Evolutionary conservation across 139 green algal genomes (phyloP).

Genomic region (Medakamo hakoo): DNA sequence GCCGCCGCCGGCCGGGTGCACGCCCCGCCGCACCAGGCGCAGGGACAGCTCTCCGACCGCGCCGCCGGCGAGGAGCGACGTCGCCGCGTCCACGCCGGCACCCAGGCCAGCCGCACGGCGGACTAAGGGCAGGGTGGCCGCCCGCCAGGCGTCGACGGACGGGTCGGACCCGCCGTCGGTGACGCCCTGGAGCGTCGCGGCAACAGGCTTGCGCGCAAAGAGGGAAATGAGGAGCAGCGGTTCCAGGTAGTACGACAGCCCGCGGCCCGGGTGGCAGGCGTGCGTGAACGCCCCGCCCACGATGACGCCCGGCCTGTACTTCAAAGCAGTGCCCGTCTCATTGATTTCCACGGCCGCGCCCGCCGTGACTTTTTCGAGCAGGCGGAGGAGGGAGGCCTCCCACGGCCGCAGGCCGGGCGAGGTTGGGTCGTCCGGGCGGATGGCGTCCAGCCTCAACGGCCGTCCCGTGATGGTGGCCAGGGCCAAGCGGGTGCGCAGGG

Average conservation of each 20-base stretch:
- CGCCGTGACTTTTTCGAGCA: constrained; percentile 92
- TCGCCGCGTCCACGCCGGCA: constrained; percentile 33
- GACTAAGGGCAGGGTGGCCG: constrained; percentile 82
- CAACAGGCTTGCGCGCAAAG: constrained; percentile 80
- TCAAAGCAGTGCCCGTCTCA: constrained; percentile 79
- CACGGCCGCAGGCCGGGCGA: constrained; percentile 67
- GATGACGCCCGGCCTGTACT: constrained; percentile 77
- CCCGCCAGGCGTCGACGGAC: constrained; percentile 70
- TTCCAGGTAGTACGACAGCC: constrained; percentile 90
- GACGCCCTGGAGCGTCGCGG: constrained; percentile 69
- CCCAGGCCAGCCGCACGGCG: constrained; percentile 33
- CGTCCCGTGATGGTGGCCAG: constrained; percentile 58
- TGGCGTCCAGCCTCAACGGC: constrained; percentile 79
- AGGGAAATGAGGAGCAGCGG: constrained; percentile 65
- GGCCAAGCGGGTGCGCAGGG: constrained; percentile 70
- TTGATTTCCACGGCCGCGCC: constrained; percentile 92
- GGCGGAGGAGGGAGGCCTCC: constrained; percentile 80
- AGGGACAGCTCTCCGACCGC: not conserved
- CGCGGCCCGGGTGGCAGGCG: constrained; percentile 65
- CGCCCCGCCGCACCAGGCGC: constrained; percentile 42
- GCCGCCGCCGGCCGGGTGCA: constrained; percentile 63
- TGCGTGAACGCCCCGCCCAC: constrained; percentile 57
- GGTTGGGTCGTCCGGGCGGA: constrained; percentile 50
- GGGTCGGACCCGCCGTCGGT: constrained; percentile 80
- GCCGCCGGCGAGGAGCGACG: not conserved